These are phyloP conservation scores for Mycena maculata DNA, from an alignment of 768 basidiomycete species.

Conservation along the genomic window DNA sequence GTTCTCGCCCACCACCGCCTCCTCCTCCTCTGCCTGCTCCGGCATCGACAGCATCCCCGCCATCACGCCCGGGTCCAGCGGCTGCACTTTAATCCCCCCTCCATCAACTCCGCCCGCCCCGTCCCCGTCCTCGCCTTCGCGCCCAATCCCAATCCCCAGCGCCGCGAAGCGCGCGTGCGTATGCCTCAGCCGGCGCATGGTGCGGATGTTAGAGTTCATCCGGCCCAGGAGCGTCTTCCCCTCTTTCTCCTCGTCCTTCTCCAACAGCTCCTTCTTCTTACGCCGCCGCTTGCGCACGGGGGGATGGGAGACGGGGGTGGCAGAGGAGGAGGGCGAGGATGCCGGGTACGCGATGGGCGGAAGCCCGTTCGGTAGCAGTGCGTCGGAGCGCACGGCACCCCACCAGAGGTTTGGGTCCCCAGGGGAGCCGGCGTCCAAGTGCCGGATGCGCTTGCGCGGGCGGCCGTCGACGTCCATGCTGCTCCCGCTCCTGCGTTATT, in stretches of 20 bases:
- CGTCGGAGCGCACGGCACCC: slow-evolving; percentile 73
- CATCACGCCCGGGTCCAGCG: background rate
- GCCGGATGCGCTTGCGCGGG: slow-evolving; percentile 73
- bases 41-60: slow-evolving; percentile 45
- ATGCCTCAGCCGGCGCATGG: slow-evolving; percentile 76
- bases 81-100: background rate
- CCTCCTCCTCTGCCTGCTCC: slow-evolving; percentile 49
- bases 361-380: slow-evolving; percentile 72
- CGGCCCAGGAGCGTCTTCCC: slow-evolving; percentile 67
- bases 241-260: slow-evolving; percentile 33
- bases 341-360: slow-evolving; percentile 59
- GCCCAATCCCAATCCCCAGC: slow-evolving; percentile 51
- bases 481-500: slow-evolving; percentile 43
- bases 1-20: slow-evolving; percentile 51
- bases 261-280: slow-evolving; percentile 38
- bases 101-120: slow-evolving; percentile 37
- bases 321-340: slow-evolving; percentile 13
- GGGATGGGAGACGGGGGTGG: slow-evolving; percentile 31
- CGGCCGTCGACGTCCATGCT: slow-evolving; percentile 55
- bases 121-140: slow-evolving; percentile 5
- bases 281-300: slow-evolving; percentile 49
- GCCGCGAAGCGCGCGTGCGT: slow-evolving; percentile 80
- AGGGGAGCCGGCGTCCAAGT: too few species aligned
- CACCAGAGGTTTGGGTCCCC: slow-evolving; percentile 78
- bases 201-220: slow-evolving; percentile 84